Conservation (phyloP, 2,329 filamentous ascomycete species). For the Sporothrix protearum region DNA sequence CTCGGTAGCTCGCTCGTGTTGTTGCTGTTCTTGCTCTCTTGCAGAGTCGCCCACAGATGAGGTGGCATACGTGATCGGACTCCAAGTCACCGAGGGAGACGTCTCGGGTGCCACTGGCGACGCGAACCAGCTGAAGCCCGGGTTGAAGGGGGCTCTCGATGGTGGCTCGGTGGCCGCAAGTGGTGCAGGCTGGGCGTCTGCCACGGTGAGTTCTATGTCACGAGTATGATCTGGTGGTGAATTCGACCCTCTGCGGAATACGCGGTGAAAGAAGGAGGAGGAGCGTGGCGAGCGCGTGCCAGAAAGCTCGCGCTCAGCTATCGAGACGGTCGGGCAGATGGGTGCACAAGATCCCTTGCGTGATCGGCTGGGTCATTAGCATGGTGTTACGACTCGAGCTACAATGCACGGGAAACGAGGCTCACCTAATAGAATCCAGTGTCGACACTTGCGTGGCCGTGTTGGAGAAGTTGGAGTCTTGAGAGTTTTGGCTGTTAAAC, state of each 20-base stretch:
- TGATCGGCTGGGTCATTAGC: constrained; percentile 10
- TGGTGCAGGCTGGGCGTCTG: too few species aligned
- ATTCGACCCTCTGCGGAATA: not conserved
- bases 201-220: not conserved
- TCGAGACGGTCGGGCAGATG: not conserved
- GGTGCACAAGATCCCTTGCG: constrained; percentile 22
- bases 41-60: not conserved
- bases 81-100: not conserved
- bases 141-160: constrained; percentile 15
- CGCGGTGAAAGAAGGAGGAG: not conserved
- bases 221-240: too few species aligned
- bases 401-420: not conserved
- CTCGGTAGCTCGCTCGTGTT: not conserved
- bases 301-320: not conserved
- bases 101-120: not conserved
- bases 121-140: constrained; percentile 24
- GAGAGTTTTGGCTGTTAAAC: constrained; percentile 10
- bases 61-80: not conserved
- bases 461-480: not conserved
- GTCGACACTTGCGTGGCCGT: constrained; percentile 7
- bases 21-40: not conserved
- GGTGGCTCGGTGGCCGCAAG: not conserved
- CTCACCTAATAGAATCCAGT: not conserved
- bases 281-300: not conserved
- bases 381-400: too few species aligned